Percentiles rank a stretch among this genome's conserved stretches.
Conservation (phyloP, 2,329 filamentous ascomycete genomes). For the Pestalotiopsis sp. region DNA sequence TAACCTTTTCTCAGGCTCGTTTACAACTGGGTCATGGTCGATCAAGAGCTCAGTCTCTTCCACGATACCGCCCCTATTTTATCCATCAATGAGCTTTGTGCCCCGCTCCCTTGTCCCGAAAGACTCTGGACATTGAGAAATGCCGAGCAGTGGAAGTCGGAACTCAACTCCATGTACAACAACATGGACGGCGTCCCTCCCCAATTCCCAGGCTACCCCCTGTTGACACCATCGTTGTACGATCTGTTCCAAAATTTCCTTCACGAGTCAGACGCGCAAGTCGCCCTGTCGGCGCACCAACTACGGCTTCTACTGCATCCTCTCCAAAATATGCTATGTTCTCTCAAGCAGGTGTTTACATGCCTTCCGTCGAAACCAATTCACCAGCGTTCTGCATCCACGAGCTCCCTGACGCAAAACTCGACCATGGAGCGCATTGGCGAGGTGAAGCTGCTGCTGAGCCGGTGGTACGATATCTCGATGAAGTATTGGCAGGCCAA, state of each 20-base stretch:
- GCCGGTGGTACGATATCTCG: constrained; percentile 70
- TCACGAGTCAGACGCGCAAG: constrained; percentile 56
- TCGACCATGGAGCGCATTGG: constrained; percentile 64
- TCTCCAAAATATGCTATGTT: constrained; percentile 65
- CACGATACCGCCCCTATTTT: constrained; percentile 66
- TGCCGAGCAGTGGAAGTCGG: constrained; percentile 60
- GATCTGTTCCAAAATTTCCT: constrained; percentile 71
- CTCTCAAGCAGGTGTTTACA: constrained; percentile 65
- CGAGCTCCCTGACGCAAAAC: constrained; percentile 56
- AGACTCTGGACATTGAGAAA: constrained; percentile 64
- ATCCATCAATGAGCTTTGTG: constrained; percentile 65
- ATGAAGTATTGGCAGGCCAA: constrained; percentile 57
- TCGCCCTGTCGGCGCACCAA: constrained; percentile 52
- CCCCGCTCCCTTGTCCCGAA: constrained; percentile 65
- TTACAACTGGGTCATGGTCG: constrained; percentile 77
- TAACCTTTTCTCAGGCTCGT: constrained; percentile 48
- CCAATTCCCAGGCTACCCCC: constrained; percentile 52
- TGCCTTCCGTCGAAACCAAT: constrained; percentile 41
- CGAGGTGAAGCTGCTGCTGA: constrained; percentile 65
- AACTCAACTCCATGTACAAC: constrained; percentile 62
- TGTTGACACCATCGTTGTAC: constrained; percentile 59
- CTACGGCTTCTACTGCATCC: constrained; percentile 71
- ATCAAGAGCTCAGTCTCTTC: constrained; percentile 71
- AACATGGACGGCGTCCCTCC: constrained; percentile 51
- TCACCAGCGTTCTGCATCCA: constrained; percentile 54